Percentiles rank a stretch among this genome's conserved stretches.
Conservation (phyloP, 2,329 filamentous ascomycete species). For the Alternaria incomplexa region DNA sequence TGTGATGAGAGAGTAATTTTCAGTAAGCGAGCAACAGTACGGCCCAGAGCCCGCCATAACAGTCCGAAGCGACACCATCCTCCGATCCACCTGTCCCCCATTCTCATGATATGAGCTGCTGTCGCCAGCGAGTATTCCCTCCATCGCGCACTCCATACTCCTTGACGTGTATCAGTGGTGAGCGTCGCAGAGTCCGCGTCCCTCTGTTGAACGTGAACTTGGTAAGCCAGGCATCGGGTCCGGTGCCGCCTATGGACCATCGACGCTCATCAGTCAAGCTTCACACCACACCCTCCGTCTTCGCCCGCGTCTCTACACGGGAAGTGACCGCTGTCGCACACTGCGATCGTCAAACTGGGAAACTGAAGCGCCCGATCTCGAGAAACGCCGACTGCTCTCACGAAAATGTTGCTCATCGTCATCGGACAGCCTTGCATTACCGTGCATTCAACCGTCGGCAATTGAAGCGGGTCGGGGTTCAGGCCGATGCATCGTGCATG, state of each 20-base stretch:
- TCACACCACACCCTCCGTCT: background rate
- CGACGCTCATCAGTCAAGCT: background rate
- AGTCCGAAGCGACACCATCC: background rate
- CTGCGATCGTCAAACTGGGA: background rate
- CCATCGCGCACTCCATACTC: background rate
- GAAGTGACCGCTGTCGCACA: background rate
- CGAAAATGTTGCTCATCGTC: background rate
- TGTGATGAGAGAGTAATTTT: background rate
- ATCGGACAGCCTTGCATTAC: background rate
- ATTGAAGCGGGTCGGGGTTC: background rate
- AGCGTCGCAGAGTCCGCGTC: background rate
- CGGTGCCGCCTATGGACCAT: background rate
- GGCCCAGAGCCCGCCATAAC: background rate
- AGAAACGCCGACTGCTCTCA: background rate
- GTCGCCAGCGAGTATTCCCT: background rate
- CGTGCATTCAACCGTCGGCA: background rate
- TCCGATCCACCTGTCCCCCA: background rate
- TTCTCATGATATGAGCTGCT: background rate
- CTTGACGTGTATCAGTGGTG: background rate
- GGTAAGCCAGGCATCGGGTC: background rate
- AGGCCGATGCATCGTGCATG: background rate
- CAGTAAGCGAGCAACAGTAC: background rate
- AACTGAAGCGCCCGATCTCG: background rate
- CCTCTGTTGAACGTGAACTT: background rate
- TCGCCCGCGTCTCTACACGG: background rate